These are phyloP conservation scores for Sporothrix globosa DNA, from an alignment of 2,329 filamentous ascomycete genomes.

Conservation along the genomic window DNA sequence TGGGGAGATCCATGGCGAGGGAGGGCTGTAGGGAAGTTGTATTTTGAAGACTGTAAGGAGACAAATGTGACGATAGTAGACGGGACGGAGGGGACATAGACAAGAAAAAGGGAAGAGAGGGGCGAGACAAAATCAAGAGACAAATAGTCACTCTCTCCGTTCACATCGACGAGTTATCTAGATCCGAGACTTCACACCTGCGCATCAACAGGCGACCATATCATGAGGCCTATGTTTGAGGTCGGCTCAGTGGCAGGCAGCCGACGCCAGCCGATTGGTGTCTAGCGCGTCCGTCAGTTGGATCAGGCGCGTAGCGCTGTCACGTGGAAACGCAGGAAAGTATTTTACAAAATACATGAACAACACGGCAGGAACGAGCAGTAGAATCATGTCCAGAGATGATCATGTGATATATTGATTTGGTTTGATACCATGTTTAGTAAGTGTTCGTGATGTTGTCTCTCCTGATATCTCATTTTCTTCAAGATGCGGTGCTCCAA, in stretches of 20 bases:
- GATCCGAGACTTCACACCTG: constrained; percentile 1
- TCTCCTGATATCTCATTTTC: neutral
- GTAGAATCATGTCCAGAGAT: too few relatives aligned
- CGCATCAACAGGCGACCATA: constrained; percentile 7
- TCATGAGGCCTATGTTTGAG: constrained; percentile 26
- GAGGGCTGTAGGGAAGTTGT: neutral
- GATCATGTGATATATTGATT: neutral
- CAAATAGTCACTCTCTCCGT: neutral
- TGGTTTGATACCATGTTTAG: neutral
- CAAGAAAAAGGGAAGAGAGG: too few relatives aligned
- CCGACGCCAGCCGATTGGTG: constrained; percentile 39
- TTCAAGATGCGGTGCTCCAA: neutral
- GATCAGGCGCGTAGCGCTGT: constrained; percentile 8
- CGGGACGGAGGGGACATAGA: neutral
- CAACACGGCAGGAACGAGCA: neutral
- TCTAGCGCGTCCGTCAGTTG: neutral
- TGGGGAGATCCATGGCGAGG: constrained; percentile 6
- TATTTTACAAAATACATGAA: neutral
- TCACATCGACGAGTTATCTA: neutral
- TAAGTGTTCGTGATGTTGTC: neutral
- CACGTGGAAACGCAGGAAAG: neutral
- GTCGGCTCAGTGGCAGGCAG: constrained; percentile 36
- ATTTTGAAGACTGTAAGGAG: too few relatives aligned
- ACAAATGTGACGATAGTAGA: neutral
- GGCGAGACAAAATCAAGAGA: too few relatives aligned